Evolutionary conservation across 2,329 filamentous ascomycete genomes (phyloP).

Genomic region (Fusarium sororula): DNA sequence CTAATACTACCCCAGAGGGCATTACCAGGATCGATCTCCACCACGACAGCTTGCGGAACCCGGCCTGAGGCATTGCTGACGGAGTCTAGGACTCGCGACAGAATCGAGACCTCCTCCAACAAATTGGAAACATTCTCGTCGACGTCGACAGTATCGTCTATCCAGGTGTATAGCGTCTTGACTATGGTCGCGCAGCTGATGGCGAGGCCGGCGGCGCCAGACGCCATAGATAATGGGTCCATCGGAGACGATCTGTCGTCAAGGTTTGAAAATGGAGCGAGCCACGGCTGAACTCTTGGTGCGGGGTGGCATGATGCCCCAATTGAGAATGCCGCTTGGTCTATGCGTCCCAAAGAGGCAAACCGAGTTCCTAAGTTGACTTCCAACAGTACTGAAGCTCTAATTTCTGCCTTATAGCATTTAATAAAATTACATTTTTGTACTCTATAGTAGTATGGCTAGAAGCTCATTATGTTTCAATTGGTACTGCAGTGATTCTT

Average conservation of each 20-base stretch:
- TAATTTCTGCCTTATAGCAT: not conserved
- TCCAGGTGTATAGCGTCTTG: not conserved
- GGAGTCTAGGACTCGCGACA: not conserved
- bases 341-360: not conserved
- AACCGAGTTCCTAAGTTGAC: not conserved
- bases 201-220: not conserved
- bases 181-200: not conserved
- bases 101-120: not conserved
- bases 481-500: accelerated
- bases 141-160: not conserved
- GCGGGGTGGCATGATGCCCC: not conserved
- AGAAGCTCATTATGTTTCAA: not conserved
- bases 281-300: not conserved
- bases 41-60: not conserved
- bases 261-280: not conserved
- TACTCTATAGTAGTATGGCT: not conserved
- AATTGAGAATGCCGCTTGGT: not conserved
- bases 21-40: not conserved
- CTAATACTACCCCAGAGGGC: not conserved
- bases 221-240: not conserved
- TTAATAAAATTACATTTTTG: not conserved
- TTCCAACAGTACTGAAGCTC: not conserved
- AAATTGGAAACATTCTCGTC: not conserved
- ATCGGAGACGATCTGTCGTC: not conserved
- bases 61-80: not conserved